These are phyloP conservation scores for Knoxia roxburghii DNA, from an alignment of 257 asterid genomes.

Conservation along the genomic window DNA sequence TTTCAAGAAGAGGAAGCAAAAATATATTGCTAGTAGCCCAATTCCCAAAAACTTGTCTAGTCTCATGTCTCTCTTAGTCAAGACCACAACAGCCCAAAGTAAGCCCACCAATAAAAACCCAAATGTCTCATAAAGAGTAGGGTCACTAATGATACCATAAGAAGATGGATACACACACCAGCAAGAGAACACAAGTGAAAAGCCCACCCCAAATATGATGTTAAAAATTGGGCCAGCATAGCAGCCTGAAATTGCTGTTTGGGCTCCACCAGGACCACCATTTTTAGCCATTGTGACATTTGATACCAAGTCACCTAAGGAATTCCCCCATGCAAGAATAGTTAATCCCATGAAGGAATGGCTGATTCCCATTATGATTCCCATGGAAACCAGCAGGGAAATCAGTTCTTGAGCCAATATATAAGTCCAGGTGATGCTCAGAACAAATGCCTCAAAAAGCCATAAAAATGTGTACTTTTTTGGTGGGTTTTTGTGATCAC, in stretches of 20 bases:
- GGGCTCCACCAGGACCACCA: slow-evolving; percentile 20
- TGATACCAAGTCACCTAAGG: slow-evolving; percentile 26
- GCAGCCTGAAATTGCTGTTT: slow-evolving; percentile 18
- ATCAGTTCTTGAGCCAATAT: slow-evolving; percentile 26
- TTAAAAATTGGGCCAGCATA: slow-evolving; percentile 28
- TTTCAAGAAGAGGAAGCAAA: slow-evolving; percentile 11
- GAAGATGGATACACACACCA: slow-evolving; percentile 16
- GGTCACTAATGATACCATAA: neutral
- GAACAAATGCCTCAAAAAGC: slow-evolving; percentile 16
- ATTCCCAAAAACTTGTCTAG: slow-evolving; percentile 11
- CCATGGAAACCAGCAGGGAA: slow-evolving; percentile 22
- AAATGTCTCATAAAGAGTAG: slow-evolving; percentile 11
- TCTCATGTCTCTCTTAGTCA: slow-evolving; percentile 4
- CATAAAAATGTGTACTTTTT: slow-evolving; percentile 17
- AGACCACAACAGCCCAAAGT: slow-evolving; percentile 21
- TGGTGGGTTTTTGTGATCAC: slow-evolving; percentile 20
- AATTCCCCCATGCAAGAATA: slow-evolving; percentile 28
- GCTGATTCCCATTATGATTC: slow-evolving; percentile 16
- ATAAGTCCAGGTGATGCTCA: slow-evolving; percentile 23
- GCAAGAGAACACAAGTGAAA: slow-evolving; percentile 5
- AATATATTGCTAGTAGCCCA: slow-evolving; percentile 17
- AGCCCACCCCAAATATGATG: slow-evolving; percentile 20
- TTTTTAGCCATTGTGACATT: slow-evolving; percentile 21
- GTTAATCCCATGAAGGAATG: slow-evolving; percentile 19
- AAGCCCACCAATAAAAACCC: slow-evolving; percentile 17